Conservation (phyloP, 352 stramenopile genomes). For the Blastocystis sp. region DNA sequence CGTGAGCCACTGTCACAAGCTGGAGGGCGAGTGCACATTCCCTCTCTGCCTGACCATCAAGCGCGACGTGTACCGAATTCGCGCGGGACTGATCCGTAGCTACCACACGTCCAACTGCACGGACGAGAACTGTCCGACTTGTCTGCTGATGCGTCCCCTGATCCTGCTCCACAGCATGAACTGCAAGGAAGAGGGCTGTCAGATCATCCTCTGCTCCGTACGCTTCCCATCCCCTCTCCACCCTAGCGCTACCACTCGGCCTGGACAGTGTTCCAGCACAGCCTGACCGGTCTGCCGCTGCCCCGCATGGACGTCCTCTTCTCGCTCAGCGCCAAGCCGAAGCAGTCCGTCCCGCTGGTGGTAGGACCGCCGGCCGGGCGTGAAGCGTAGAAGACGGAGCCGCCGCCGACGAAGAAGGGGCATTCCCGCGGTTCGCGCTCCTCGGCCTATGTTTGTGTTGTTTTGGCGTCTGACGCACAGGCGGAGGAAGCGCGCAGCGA, state of each 20-base stretch:
- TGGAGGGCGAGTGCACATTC: conserved; percentile 47
- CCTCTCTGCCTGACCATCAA: conserved; percentile 46
- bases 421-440: conserved; percentile 46
- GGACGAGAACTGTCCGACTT: conserved; percentile 22
- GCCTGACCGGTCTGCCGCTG: conserved; percentile 4
- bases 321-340: not conserved
- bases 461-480: not conserved
- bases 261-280: conserved; percentile 33
- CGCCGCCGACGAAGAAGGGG: not conserved
- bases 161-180: conserved; percentile 56
- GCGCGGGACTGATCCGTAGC: not conserved
- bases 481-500: not conserved
- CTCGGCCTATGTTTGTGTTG: not conserved
- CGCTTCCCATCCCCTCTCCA: not conserved
- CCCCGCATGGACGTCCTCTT: conserved; percentile 47
- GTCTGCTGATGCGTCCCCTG: conserved; percentile 33
- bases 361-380: not conserved
- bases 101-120: conserved; percentile 54
- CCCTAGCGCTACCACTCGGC: conserved; percentile 37
- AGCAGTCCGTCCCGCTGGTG: not conserved
- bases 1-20: conserved; percentile 41
- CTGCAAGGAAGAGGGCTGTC: conserved; percentile 41
- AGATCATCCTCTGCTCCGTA: conserved; percentile 36
- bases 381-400: not conserved
- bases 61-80: conserved; percentile 29